Evolutionary conservation across 164 flowering plant species (phyloP).

Genomic region (Cinnamomum micranthum): DNA sequence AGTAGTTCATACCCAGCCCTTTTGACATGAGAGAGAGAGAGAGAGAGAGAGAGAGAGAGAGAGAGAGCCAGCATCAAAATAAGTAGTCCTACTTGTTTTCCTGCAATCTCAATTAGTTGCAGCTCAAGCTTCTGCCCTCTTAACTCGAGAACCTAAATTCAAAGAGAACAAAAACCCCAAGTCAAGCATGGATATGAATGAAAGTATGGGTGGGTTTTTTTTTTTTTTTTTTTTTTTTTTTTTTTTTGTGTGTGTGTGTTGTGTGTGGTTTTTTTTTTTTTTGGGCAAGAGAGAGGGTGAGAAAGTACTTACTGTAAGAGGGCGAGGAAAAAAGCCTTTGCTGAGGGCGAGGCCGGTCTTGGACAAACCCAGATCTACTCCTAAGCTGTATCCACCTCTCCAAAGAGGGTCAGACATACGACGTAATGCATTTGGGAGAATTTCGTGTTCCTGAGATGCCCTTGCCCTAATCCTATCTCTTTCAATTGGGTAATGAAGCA

Average conservation of each 20-base stretch:
- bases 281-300: not conserved
- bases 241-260: too few species aligned
- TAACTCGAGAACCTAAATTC: slow-evolving; percentile 65
- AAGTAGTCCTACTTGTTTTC: slow-evolving; percentile 39
- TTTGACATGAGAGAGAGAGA: not conserved
- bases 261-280: not conserved
- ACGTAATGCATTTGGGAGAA: slow-evolving; percentile 74
- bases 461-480: not conserved
- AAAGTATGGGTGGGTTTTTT: not conserved
- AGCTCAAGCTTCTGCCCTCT: slow-evolving; percentile 78
- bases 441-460: slow-evolving; percentile 16
- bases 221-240: too few species aligned
- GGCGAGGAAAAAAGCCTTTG: slow-evolving; percentile 76
- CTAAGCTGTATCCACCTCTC: slow-evolving; percentile 80
- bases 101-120: slow-evolving; percentile 69
- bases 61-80: too few species aligned
- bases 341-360: slow-evolving; percentile 90
- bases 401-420: slow-evolving; percentile 51
- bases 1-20: not conserved
- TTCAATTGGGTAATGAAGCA: not conserved
- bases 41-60: too few species aligned
- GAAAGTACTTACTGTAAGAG: slow-evolving; percentile 53
- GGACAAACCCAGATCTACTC: slow-evolving; percentile 74
- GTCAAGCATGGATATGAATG: not conserved
- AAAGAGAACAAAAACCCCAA: slow-evolving; percentile 3